A percentile compares a stretch with the other conserved stretches of the same genome.
phyloP scores from a whole-genome alignment of 2,329 filamentous ascomycete genomes.

The Pyrenophora seminiperda region DNA sequence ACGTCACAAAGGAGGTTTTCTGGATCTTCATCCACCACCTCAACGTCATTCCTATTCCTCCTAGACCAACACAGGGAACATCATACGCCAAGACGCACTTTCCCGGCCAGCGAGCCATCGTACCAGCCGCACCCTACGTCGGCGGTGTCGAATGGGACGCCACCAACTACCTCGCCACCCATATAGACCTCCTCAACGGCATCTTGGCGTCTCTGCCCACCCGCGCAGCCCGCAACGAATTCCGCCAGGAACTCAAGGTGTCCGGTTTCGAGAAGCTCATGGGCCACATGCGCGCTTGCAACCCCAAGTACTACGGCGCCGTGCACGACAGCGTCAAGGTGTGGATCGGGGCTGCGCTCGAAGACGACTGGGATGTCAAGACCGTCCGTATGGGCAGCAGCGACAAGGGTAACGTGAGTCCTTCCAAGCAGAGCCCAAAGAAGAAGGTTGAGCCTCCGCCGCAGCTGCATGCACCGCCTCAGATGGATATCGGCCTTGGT shows the following conservation, averaged over 20 bases:
- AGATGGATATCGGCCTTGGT: conserved; percentile 42
- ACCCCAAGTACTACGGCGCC: conserved; percentile 94
- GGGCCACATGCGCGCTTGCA: conserved; percentile 84
- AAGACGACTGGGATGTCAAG: conserved; percentile 85
- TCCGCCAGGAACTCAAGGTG: conserved; percentile 77
- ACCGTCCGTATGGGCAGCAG: conserved; percentile 75
- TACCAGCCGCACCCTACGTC: conserved; percentile 93
- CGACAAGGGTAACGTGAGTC: conserved; percentile 42
- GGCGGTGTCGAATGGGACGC: conserved; percentile 99
- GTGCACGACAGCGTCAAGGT: conserved; percentile 87
- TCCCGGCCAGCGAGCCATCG: conserved; percentile 82
- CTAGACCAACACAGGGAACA: conserved; percentile 40
- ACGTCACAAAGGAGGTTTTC: conserved; percentile 96
- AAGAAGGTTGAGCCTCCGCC: conserved; percentile 47
- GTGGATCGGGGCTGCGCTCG: conserved; percentile 85
- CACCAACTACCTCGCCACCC: conserved; percentile 91
- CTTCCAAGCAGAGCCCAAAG: conserved; percentile 50
- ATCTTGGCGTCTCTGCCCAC: conserved; percentile 81
- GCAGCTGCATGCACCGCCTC: conserved; percentile 47
- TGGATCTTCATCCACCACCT: conserved; percentile 98
- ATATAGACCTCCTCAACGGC: conserved; percentile 91
- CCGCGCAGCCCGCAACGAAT: conserved; percentile 69
- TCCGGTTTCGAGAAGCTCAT: conserved; percentile 92
- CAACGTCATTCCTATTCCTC: conserved; percentile 75
- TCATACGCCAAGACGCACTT: conserved; percentile 71